Evolutionary conservation across 495 filamentous ascomycete species (phyloP).

Genomic region (Podospora fimiseda): DNA sequence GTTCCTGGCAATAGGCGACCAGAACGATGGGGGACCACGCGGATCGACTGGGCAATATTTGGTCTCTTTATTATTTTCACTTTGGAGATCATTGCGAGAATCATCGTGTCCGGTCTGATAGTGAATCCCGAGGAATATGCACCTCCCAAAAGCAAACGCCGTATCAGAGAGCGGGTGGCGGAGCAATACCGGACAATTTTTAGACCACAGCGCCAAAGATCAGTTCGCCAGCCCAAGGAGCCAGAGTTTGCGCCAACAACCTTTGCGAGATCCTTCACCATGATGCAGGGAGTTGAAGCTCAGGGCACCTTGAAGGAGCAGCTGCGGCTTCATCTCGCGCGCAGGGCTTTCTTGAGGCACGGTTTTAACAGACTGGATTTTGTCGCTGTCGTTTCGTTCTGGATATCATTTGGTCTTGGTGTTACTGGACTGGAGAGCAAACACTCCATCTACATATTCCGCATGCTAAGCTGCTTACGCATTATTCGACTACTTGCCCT

Average conservation of each 20-base stretch:
- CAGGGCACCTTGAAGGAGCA: slow-evolving; percentile 65
- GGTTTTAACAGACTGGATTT: slow-evolving; percentile 95
- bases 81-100: slow-evolving; percentile 70
- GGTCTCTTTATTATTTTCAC: slow-evolving; percentile 88
- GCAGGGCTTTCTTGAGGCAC: slow-evolving; percentile 88
- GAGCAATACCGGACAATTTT: slow-evolving; percentile 74
- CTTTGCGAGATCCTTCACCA: slow-evolving; percentile 77
- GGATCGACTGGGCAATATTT: slow-evolving; percentile 74
- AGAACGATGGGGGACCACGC: slow-evolving; percentile 55
- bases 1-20: slow-evolving; percentile 41
- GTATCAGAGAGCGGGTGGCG: slow-evolving; percentile 63
- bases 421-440: slow-evolving; percentile 58
- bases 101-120: slow-evolving; percentile 87
- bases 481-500: slow-evolving; percentile 83
- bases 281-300: slow-evolving; percentile 49
- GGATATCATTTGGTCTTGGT: slow-evolving; percentile 75
- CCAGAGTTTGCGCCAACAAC: slow-evolving; percentile 53
- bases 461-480: slow-evolving; percentile 91
- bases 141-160: slow-evolving; percentile 64
- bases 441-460: slow-evolving; percentile 79
- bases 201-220: slow-evolving; percentile 66
- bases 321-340: slow-evolving; percentile 75
- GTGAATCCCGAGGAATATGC: slow-evolving; percentile 82
- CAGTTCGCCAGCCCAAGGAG: slow-evolving; percentile 41
- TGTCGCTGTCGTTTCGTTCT: slow-evolving; percentile 91